These are phyloP conservation scores for Diospyros kaki DNA, from an alignment of 148 eudicot genomes.

Conservation along the genomic window DNA sequence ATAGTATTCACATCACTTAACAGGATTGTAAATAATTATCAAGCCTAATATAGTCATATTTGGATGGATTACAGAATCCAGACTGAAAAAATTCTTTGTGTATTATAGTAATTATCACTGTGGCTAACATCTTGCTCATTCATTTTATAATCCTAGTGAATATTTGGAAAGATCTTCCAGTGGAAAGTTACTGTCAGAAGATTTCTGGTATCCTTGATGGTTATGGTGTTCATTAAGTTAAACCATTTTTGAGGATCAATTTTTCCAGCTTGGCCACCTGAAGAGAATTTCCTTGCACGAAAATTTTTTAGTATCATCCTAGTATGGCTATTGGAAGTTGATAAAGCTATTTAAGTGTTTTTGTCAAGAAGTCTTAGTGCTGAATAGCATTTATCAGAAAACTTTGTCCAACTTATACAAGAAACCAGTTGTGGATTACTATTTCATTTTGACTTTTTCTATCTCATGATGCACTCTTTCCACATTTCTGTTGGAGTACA, in stretches of 20 bases:
- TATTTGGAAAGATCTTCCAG: neutral
- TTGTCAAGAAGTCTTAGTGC: neutral
- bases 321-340: neutral
- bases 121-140: neutral
- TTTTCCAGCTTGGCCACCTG: neutral
- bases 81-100: neutral
- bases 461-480: neutral
- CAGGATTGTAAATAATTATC: neutral
- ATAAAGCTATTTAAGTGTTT: neutral
- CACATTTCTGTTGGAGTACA: neutral
- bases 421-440: neutral
- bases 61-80: neutral
- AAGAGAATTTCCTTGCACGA: neutral
- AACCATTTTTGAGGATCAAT: neutral
- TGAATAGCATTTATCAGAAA: neutral
- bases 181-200: neutral
- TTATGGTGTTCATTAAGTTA: neutral
- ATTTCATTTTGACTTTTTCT: neutral
- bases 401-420: neutral
- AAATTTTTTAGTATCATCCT: neutral
- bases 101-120: neutral
- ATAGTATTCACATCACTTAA: neutral
- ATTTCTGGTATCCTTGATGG: neutral
- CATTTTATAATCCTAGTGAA: neutral
- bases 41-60: neutral